Evolutionary conservation across 1,284 basidiomycete species (phyloP).

Genomic region (Sanguinoderma infundibulare): DNA sequence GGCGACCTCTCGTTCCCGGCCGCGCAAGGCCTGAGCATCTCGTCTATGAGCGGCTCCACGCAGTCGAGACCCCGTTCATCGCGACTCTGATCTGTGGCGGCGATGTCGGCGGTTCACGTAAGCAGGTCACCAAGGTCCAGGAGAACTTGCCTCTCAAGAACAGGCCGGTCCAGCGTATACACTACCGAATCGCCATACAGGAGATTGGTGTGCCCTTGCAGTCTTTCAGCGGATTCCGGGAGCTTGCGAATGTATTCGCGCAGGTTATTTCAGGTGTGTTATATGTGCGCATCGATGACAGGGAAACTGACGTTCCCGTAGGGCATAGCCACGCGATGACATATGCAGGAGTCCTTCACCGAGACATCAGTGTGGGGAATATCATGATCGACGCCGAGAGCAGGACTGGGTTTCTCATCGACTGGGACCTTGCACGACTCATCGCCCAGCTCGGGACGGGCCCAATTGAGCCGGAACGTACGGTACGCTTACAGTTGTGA

Average conservation of each 20-base stretch:
- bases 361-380: slow-evolving; percentile 12
- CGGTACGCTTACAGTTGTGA: background rate
- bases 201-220: slow-evolving; percentile 1
- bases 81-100: slow-evolving; percentile 11
- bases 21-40: slow-evolving; percentile 7
- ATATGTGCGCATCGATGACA: background rate
- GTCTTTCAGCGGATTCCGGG: background rate
- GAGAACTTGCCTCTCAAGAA: background rate
- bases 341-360: slow-evolving; percentile 2
- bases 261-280: background rate
- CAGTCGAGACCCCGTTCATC: background rate
- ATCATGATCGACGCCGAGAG: slow-evolving; percentile 10
- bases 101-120: slow-evolving; percentile 7
- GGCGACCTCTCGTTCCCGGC: slow-evolving; percentile 6
- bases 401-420: background rate
- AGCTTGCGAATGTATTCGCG: background rate
- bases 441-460: background rate
- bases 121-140: background rate
- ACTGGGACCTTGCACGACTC: slow-evolving; percentile 8
- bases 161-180: slow-evolving; percentile 1
- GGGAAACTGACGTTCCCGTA: background rate
- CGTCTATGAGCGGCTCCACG: slow-evolving; percentile 2
- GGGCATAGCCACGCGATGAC: slow-evolving; percentile 1
- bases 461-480: background rate
- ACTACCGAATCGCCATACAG: slow-evolving; percentile 3